These are phyloP conservation scores for Mangifera indica DNA, from an alignment of 345 rosid genomes.

Conservation along the genomic window DNA sequence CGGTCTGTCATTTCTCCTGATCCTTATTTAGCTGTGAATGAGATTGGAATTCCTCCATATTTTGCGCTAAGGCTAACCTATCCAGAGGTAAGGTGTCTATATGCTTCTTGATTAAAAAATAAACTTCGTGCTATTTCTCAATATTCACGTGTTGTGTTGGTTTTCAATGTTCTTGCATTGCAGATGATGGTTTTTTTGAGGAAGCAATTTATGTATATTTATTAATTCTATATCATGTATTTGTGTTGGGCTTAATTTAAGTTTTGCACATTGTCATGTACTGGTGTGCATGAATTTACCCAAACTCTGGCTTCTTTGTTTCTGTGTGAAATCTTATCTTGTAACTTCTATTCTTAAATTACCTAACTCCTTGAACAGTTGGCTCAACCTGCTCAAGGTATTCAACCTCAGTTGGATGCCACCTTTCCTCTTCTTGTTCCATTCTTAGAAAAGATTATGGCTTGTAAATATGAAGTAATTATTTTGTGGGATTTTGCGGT, in stretches of 20 bases:
- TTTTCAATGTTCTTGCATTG: background rate
- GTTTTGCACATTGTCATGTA: background rate
- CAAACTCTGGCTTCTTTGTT: too few relatives aligned
- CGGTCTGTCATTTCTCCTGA: constrained; percentile 99
- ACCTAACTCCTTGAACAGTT: too few relatives aligned
- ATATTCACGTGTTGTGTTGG: background rate
- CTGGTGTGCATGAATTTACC: background rate
- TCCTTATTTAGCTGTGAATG: constrained; percentile 93
- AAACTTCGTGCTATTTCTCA: background rate
- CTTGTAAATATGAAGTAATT: too few relatives aligned
- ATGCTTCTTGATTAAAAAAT: background rate
- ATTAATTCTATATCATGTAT: background rate
- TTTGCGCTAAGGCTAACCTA: constrained; percentile 83
- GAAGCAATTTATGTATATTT: background rate
- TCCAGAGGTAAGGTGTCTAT: constrained; percentile 69
- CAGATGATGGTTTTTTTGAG: background rate
- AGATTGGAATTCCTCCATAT: constrained; percentile 94
- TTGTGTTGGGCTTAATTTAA: background rate
- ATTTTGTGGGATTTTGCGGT: too few relatives aligned
- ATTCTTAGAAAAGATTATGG: too few relatives aligned
- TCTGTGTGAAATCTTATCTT: too few relatives aligned
- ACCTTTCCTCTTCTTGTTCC: too few relatives aligned
- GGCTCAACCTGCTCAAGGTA: too few relatives aligned
- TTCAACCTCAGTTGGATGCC: too few relatives aligned
- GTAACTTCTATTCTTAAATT: too few relatives aligned